phyloP scores from a whole-genome alignment of 768 basidiomycete species.

The Lentinula sp. region DNA sequence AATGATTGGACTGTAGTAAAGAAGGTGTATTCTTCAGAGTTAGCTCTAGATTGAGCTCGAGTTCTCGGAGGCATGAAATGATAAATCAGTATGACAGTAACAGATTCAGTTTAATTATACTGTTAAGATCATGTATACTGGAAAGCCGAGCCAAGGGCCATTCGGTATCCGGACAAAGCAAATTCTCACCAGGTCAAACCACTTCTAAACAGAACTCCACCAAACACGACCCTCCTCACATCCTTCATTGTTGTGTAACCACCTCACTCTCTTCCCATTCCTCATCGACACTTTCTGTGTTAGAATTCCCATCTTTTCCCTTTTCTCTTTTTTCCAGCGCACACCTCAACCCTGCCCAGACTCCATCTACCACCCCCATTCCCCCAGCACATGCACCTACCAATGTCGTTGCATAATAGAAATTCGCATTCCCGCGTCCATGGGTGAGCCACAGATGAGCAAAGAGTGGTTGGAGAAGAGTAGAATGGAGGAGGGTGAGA shows the following conservation, averaged over 20 bases:
- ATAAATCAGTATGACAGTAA: too few relatives aligned
- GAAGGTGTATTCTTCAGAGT: too few relatives aligned
- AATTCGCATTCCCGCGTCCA: slow-evolving; percentile 95
- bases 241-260: not conserved
- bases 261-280: not conserved
- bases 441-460: slow-evolving; percentile 87
- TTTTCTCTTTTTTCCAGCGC: slow-evolving; percentile 38
- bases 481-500: slow-evolving; percentile 78
- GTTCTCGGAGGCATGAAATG: too few relatives aligned
- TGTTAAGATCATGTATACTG: too few relatives aligned
- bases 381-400: slow-evolving; percentile 90
- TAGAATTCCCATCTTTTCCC: not conserved
- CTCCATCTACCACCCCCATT: slow-evolving; percentile 72
- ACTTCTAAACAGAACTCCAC: too few relatives aligned
- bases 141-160: too few relatives aligned
- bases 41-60: too few relatives aligned
- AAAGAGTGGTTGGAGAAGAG: slow-evolving; percentile 84
- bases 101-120: too few relatives aligned
- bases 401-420: slow-evolving; percentile 93
- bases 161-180: too few relatives aligned
- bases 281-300: not conserved
- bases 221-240: too few relatives aligned
- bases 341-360: slow-evolving; percentile 78
- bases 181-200: too few relatives aligned
- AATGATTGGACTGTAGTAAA: too few relatives aligned